Conservation (phyloP, 2,329 filamentous ascomycete species). For the Coleophoma eucalyptorum region DNA sequence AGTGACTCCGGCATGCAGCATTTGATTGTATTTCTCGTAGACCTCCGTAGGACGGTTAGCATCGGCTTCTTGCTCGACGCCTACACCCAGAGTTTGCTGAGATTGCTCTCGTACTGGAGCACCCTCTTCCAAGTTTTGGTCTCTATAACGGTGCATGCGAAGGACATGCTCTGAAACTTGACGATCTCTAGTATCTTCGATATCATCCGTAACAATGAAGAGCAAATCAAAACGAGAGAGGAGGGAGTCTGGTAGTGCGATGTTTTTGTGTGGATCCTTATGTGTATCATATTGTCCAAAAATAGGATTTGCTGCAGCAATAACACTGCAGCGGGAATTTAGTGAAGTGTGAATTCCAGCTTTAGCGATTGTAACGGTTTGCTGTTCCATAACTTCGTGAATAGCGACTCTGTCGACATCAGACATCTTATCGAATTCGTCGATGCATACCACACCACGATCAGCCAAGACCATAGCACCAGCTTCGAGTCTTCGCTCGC, state of each 20-base stretch:
- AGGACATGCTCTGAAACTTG: slow-evolving; percentile 94
- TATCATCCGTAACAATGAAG: slow-evolving; percentile 97
- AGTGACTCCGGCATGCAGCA: slow-evolving; percentile 90
- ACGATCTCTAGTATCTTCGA: slow-evolving; percentile 88
- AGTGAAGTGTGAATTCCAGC: slow-evolving; percentile 96
- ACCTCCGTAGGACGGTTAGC: slow-evolving; percentile 78
- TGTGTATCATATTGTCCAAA: slow-evolving; percentile 98
- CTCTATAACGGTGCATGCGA: slow-evolving; percentile 93
- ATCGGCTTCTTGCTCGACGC: slow-evolving; percentile 72
- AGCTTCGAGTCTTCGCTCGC: slow-evolving; percentile 88
- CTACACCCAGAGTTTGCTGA: slow-evolving; percentile 81
- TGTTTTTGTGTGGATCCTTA: slow-evolving; percentile 98
- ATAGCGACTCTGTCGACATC: slow-evolving; percentile 97
- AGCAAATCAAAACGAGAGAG: slow-evolving; percentile 97
- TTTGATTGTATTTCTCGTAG: slow-evolving; percentile 93
- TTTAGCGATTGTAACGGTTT: slow-evolving; percentile 98
- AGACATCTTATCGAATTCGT: slow-evolving; percentile 99
- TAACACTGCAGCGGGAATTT: slow-evolving; percentile 93
- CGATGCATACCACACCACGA: slow-evolving; percentile 95
- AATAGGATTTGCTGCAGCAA: slow-evolving; percentile 95
- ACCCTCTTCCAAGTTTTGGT: slow-evolving; percentile 89
- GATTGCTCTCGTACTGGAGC: slow-evolving; percentile 87
- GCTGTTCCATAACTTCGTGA: slow-evolving; percentile 99
- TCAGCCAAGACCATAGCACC: slow-evolving; percentile 99
- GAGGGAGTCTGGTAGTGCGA: slow-evolving; percentile 91